A percentile compares a stretch with the other conserved stretches of the same genome.
phyloP scores from a whole-genome alignment of 2,329 filamentous ascomycete genomes.

The Cordyceps cicadae region DNA sequence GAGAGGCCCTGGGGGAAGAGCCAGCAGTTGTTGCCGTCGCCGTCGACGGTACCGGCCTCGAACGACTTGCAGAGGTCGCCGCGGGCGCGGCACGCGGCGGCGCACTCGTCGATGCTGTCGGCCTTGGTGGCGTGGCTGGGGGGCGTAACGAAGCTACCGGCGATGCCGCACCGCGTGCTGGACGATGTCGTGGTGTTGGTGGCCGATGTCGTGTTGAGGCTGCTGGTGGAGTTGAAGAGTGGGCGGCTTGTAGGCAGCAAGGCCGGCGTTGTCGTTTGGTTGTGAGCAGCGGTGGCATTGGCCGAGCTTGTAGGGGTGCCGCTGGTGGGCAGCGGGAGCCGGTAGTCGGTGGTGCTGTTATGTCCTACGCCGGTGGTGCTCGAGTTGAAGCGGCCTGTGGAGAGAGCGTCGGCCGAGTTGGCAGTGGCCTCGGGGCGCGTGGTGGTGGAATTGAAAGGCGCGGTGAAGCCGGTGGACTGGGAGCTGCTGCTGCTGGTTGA shows the following conservation, averaged over 20 bases:
- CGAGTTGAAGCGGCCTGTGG: neutral
- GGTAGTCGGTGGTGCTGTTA: neutral
- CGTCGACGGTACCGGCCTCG: conserved; percentile 10
- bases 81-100: conserved; percentile 2
- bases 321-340: neutral
- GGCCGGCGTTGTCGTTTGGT: neutral
- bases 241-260: neutral
- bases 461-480: neutral
- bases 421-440: neutral
- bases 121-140: conserved; percentile 4
- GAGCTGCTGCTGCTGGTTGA: neutral
- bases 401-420: neutral
- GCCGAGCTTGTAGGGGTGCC: neutral
- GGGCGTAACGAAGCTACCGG: conserved; percentile 8
- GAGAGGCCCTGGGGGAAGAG: neutral
- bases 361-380: neutral
- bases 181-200: neutral
- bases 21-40: conserved; percentile 12
- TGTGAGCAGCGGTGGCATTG: neutral
- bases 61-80: conserved; percentile 1
- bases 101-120: conserved; percentile 8
- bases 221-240: neutral
- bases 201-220: neutral
- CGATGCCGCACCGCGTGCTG: conserved; percentile 1
- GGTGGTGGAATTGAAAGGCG: neutral